Evolutionary conservation across 192 early-diverging fungal species (phyloP), one percentile per base, ranked within the genome.

Genomic region (Hyaloraphidium curvatum): DNA sequence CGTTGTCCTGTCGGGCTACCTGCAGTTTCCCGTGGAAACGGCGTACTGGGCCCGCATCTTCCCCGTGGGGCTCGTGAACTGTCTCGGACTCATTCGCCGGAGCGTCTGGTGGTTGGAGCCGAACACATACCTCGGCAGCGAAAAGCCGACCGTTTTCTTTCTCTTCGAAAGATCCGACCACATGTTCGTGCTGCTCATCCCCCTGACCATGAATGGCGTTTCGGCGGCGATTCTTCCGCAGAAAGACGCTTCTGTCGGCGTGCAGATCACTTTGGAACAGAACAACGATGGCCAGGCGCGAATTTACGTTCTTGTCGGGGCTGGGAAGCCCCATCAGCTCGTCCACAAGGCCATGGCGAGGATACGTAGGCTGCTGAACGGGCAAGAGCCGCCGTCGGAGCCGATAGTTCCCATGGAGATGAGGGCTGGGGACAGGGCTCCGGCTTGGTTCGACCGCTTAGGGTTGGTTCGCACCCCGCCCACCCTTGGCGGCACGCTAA

Each of bases 51-150:
- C 43, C 4, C 43, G 43, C 7, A 9, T 48, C 4, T 22, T 48
- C 5, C 43, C 43, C 7, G 43, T 48, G 11, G 43, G 43, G 9
- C 23, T 48, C 14, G 43, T 48, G 5, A 48, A 48, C 23, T 25
- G 25, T 25, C 25, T 48, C 19, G 43, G 43, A 21, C 19, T 48
- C 5, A 48, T 48, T 19, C 14, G 43, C 7, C 14, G 25, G 43
- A 48, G 25, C 23, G 43, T 25, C 7, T 48, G 43, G 43, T 48
- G 43, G 43, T 25, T 48, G 14, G 43, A 48, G 43, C 43, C 43
- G 17, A 48, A 48, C 25, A 9, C 25, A 48, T 48, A 48, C 43
- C 43, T 5, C 7, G 43, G 43, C 5, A 22, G 17, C 7, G 43
- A 48, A 14, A 48, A 48, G 25, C 43, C 43, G 7, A 48, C 43